Conservation (phyloP, 179 eudicot species). For the Heliamphora pulchella region DNA sequence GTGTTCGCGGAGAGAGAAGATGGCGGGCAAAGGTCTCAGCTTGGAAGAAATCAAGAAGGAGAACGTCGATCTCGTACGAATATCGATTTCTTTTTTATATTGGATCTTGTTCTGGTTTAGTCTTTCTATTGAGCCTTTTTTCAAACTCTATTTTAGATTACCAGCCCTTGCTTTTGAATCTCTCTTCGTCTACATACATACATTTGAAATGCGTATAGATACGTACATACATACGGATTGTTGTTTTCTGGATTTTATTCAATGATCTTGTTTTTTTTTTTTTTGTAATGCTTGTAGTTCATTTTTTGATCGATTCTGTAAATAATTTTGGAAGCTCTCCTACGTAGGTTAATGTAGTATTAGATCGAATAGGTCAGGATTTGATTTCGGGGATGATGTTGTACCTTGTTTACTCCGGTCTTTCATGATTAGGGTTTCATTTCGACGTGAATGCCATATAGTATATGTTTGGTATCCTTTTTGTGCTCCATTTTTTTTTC, state of each 20-base stretch:
- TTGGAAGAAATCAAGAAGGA: slow-evolving; percentile 49
- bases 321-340: neutral
- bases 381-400: neutral
- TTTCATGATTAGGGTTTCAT: neutral
- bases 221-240: too few relatives aligned
- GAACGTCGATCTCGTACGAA: slow-evolving; percentile 50
- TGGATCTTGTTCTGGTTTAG: neutral
- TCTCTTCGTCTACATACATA: neutral
- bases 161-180: neutral
- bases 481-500: too few relatives aligned
- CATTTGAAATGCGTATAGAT: neutral
- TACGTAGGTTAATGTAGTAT: neutral
- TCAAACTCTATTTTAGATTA: neutral
- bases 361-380: neutral
- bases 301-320: neutral
- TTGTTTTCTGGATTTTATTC: neutral
- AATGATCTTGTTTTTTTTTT: neutral
- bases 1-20: neutral
- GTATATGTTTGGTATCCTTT: too few relatives aligned
- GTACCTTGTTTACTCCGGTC: neutral
- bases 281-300: neutral
- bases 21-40: slow-evolving; percentile 21
- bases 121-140: neutral
- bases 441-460: neutral
- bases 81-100: neutral